These are phyloP conservation scores for Cercophora samala DNA, from an alignment of 495 filamentous ascomycete species.

Conservation along the genomic window DNA sequence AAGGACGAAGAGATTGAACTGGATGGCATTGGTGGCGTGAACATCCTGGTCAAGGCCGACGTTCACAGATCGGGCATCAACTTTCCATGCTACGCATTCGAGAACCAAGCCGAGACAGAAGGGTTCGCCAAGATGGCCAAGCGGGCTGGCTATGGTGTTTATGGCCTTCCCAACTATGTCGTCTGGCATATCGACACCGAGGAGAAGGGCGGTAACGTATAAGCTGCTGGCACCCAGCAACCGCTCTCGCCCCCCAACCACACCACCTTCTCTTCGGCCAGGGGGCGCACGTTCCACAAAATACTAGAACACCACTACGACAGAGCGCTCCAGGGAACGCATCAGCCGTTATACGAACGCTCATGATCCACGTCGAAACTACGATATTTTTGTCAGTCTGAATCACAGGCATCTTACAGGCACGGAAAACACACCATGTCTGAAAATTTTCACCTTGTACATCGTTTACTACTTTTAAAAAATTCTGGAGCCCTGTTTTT, in stretches of 20 bases:
- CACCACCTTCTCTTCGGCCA: conserved; percentile 8
- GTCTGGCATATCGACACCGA: conserved; percentile 99
- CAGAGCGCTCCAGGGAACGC: conserved; percentile 12
- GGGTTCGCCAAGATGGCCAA: conserved; percentile 99
- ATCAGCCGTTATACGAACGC: conserved; percentile 6
- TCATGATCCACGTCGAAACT: conserved; percentile 5
- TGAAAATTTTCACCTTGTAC: neutral
- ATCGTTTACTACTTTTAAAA: neutral
- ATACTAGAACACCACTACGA: neutral
- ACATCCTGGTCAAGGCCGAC: conserved; percentile 95
- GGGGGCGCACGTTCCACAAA: neutral
- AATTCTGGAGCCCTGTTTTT: neutral
- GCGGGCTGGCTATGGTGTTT: conserved; percentile 87
- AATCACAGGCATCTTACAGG: neutral
- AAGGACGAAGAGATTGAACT: conserved; percentile 87
- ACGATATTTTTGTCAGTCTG: neutral
- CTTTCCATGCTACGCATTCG: conserved; percentile 94
- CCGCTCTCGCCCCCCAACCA: neutral
- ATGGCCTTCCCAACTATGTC: conserved; percentile 93
- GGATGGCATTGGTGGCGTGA: conserved; percentile 95
- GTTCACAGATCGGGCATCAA: conserved; percentile 97
- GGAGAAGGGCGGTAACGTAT: conserved; percentile 84
- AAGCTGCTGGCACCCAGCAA: conserved; percentile 13
- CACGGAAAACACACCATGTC: neutral
- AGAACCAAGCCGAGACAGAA: conserved; percentile 98